phyloP scores from a whole-genome alignment of 768 basidiomycete genomes.

The Lactarius trivialis region DNA sequence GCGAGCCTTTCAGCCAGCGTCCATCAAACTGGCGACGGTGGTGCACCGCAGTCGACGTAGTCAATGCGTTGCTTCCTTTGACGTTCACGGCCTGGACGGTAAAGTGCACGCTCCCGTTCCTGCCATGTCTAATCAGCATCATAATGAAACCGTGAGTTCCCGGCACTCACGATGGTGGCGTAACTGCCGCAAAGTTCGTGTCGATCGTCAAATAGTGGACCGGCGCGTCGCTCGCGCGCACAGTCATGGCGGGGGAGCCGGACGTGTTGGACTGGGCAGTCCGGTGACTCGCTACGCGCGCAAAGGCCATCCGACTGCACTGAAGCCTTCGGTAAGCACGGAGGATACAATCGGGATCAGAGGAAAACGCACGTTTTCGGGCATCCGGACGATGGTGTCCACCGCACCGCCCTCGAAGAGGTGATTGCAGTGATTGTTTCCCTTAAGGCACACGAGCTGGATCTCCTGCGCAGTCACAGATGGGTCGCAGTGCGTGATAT shows the following conservation, averaged over 20 bases:
- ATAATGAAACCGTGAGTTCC: background rate
- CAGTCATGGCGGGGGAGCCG: background rate
- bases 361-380: conserved; percentile 8
- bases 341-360: too few species aligned
- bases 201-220: background rate
- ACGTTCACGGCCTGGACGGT: background rate
- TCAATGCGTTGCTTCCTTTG: background rate
- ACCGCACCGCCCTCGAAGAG: conserved; percentile 20
- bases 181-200: background rate
- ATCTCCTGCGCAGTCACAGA: background rate
- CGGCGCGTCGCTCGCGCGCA: background rate
- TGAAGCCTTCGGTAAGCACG: background rate
- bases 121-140: background rate
- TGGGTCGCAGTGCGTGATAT: conserved; percentile 8
- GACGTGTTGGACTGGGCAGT: background rate
- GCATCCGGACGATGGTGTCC: conserved; percentile 24
- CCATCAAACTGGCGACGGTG: background rate
- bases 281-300: background rate
- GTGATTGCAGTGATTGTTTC: conserved; percentile 17
- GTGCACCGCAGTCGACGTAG: background rate
- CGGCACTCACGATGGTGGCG: background rate
- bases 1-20: background rate
- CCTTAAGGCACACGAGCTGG: conserved; percentile 2
- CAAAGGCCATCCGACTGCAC: conserved; percentile 9
- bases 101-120: conserved; percentile 1